These are phyloP conservation scores for Boletus reticulatus DNA, from an alignment of 768 basidiomycete genomes.

Conservation along the genomic window DNA sequence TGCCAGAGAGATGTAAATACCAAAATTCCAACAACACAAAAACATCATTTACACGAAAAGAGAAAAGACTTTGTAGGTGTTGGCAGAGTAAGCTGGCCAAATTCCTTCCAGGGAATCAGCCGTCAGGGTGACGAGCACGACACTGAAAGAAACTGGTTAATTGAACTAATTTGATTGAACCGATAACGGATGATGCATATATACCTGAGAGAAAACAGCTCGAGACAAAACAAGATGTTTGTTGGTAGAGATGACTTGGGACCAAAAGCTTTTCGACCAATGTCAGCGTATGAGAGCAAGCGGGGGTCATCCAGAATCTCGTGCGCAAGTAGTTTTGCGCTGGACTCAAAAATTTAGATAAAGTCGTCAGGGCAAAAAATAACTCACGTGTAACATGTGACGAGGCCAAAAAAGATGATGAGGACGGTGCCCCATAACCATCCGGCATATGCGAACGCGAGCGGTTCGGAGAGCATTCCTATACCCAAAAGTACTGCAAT, in stretches of 20 bases:
- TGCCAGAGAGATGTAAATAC: constrained; percentile 1
- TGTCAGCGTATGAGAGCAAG: constrained; percentile 83
- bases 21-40: background rate
- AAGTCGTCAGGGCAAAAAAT: background rate
- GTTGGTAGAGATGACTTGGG: constrained; percentile 62
- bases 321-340: constrained; percentile 82
- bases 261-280: constrained; percentile 88
- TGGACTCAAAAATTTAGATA: constrained; percentile 30
- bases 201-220: constrained; percentile 80
- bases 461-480: constrained; percentile 84
- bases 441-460: constrained; percentile 90
- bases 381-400: constrained; percentile 89
- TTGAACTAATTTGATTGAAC: background rate
- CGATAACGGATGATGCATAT: constrained; percentile 10
- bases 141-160: constrained; percentile 40
- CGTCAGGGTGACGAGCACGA: constrained; percentile 85
- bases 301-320: constrained; percentile 69
- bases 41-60: constrained; percentile 57
- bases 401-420: constrained; percentile 70
- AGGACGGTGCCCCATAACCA: constrained; percentile 79
- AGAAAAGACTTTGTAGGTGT: constrained; percentile 74
- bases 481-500: constrained; percentile 85
- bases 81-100: constrained; percentile 61
- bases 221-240: constrained; percentile 77
- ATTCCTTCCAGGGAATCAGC: constrained; percentile 82